Evolutionary conservation across 306 rosid genomes (phyloP).

Genomic region (Dalbergia oliveri): DNA sequence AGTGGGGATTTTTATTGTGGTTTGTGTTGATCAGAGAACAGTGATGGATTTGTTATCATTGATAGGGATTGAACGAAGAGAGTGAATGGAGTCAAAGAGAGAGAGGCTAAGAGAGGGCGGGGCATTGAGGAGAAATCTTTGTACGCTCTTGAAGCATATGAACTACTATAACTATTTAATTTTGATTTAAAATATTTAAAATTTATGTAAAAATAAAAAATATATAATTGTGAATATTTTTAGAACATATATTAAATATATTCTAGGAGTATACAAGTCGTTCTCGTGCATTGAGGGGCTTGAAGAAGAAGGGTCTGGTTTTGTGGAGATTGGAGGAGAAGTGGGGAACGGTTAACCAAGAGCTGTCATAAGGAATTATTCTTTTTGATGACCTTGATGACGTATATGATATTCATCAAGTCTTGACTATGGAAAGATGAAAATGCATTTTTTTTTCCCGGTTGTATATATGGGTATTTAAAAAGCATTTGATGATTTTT

Average conservation of each 20-base stretch:
- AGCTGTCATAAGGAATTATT: not conserved
- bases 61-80: conserved; percentile 12
- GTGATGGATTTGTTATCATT: conserved; percentile 17
- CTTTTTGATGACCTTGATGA: not conserved
- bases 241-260: no score
- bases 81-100: conserved; percentile 2
- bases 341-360: not conserved
- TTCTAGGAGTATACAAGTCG: no score
- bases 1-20: conserved; percentile 9
- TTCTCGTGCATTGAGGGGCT: not conserved
- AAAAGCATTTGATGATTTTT: no score
- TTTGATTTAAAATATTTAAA: no score
- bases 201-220: no score
- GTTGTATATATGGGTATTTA: no score
- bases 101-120: not conserved
- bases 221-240: no score
- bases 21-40: not conserved
- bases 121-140: no score
- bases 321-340: conserved; percentile 26
- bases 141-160: no score
- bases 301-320: conserved; percentile 35
- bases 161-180: not conserved
- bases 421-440: not conserved
- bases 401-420: not conserved
- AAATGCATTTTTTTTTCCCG: not conserved